Evolutionary conservation across 257 asterid genomes (phyloP), one percentile per base, ranked within the genome.

Genomic region (Gardenia jasminoides): DNA sequence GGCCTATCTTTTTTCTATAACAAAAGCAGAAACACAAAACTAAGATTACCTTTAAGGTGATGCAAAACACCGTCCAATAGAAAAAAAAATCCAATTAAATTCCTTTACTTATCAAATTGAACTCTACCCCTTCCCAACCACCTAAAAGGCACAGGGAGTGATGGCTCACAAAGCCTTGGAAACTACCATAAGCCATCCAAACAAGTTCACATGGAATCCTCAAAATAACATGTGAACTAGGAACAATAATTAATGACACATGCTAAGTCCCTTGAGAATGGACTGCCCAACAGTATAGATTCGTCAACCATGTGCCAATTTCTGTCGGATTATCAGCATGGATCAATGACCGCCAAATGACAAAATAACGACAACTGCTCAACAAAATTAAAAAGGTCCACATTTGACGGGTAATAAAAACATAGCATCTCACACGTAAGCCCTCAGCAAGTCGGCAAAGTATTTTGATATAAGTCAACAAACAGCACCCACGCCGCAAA

Each of bases 361-460:
- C 75, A 41, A 74, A 73, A 80, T 79, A 47, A 36, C 20, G 47
- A 73, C 41, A 72, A 66, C 74, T 13, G 33, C 7, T 72, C 76
- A 10, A 43, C 24, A 46, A 62, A 46, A 10, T 62, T 26, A 11
- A 52, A 67, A 74, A 50, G 52, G 62, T 31, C 48, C 69, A 17
- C 19, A 28, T 13, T 13, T n/a, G 24, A 39, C 36, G 30, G 8
- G 72, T 52, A n/a, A 50, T 17, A 72, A 69, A 80, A 58, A 64
- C 59, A 61, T 46, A 2, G 52, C 28, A 66, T 7, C 50, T 20
- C 4, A 48, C 24, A 67, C 26, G 58, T 73, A 78, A 43, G 36
- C 81, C 69, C 68, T 65, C 30, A 48, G 39, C 50, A 28, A 66
- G 61, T 73, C n/a, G 65, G 16, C 62, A 22, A 33, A n/a, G 68